Base-by-base conservation (phyloP, 1,284 basidiomycete genomes). In the Stygiomarasmius scandens region DNA sequence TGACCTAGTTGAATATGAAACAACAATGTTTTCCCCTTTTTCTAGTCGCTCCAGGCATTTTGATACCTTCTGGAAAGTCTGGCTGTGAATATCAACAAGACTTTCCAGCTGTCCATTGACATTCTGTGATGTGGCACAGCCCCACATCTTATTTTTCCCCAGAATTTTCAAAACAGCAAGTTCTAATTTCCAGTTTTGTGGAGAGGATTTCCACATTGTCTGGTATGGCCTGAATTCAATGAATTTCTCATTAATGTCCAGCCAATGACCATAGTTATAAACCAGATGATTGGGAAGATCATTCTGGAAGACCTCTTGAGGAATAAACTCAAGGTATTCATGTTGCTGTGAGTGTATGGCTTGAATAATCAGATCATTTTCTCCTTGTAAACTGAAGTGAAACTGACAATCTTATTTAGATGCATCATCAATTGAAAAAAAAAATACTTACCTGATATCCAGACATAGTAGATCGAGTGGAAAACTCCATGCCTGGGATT, bases 401-500 rank as follows among this genome's bases (percentile, higher is more conserved):
- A 54, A 12, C 52, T 54, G 27, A 58, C 24, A 51, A 51, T 50
- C 29, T 25, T 36, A 6, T n/a, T n/a, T n/a, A n/a, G 23, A 4
- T 2, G 22, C n/a, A 16, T 11, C 16, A 16, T 47, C 58, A 24
- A 51, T 50, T 34, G 29, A 38, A 8, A 46, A 14, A 20, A 29
- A 27, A 41, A 48, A 45, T 51, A 52, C 27, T 29, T 61, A 68
- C 71, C 59, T 68, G 55, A 50, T 66, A 61, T 24, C 61, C 61
- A 4, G 54, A 59, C 25, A 75, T 62, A 20, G 57, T 10, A 32
- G 52, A 60, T 41, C 68, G 64, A 32, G 70, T 73, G 6, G 64
- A 59, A 61, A 69, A 78, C 16, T 73, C 67, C 73, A 78, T 73
- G 0, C 71, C 73, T 1, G 63, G 57, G 14, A 73, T 64, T 50